Base-by-base conservation (phyloP, 73 alveolate species). In the Effrenium voratum region DNA sequence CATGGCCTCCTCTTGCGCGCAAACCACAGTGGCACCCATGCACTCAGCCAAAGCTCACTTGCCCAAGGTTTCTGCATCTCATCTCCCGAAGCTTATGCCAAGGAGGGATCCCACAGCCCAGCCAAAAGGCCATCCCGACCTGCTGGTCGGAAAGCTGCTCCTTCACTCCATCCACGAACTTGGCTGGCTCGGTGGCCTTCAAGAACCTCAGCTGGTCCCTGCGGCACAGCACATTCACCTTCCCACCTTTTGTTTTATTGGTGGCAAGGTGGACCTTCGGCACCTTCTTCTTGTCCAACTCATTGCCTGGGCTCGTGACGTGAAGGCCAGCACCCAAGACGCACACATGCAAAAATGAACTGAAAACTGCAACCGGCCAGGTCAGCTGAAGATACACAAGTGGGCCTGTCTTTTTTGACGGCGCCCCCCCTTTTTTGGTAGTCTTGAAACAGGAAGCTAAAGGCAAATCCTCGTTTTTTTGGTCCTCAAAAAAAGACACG, bases 201-300 rank as follows among this genome's bases (percentile, higher is more conserved):
- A 52, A 19, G 63, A 52, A 52, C 63, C 63, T 52, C 26, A 52
- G 63, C 19, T 52, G 63, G 63, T 52, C 63, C 19, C 63, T 52
- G 26, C 63, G 63, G 63, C 8, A 52, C 8, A 52, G 77, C 77
- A 63, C 77, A 63, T 63, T 63, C 43, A 5, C 26, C 40, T 8
- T 15, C 5, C 77, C 77, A 63, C 77, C 77, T 26, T 63, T 63
- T 63, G 43, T 30, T 8, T 63, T 30, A 26, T 63, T 16, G 40
- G 8, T 63, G n/a, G 43, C 77, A 22, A 63, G 36, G 36, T 63
- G 77, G 43, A 63, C 77, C 77, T 63, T 63, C 12, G 77, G 77
- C 8, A 63, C 77, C 77, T 63, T 63, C 77, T 30, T 63, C 40
- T 63, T 63, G 77, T 63, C 77, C n/a, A 63, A 36, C 77, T 63